Evolutionary conservation across 495 filamentous ascomycete species (phyloP).

Genomic region (Astrocystis sublimbata): DNA sequence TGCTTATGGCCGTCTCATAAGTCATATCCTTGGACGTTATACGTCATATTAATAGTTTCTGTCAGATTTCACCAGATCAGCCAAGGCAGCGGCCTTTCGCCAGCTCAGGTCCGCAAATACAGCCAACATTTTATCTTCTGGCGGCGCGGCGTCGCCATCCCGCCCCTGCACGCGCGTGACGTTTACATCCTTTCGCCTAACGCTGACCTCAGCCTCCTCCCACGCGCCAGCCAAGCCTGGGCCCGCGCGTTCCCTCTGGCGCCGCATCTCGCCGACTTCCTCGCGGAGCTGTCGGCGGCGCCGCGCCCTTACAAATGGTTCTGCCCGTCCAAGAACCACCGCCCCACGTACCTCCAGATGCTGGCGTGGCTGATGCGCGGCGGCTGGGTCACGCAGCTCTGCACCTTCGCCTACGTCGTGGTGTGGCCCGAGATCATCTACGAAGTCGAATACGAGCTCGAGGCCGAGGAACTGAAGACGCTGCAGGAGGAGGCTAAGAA

Average conservation of each 20-base stretch:
- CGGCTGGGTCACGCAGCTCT: slow-evolving; percentile 88
- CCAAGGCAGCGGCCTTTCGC: slow-evolving; percentile 66
- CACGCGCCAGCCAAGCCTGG: slow-evolving; percentile 70
- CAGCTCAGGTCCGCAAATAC: slow-evolving; percentile 77
- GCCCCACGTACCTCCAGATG: slow-evolving; percentile 82
- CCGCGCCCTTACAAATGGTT: slow-evolving; percentile 78
- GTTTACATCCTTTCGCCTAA: slow-evolving; percentile 94
- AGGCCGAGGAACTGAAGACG: slow-evolving; percentile 50
- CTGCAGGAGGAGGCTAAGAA: slow-evolving; percentile 24
- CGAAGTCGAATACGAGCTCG: slow-evolving; percentile 58
- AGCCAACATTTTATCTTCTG: slow-evolving; percentile 93
- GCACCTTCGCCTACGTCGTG: slow-evolving; percentile 81
- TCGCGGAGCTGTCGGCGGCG: slow-evolving; percentile 70
- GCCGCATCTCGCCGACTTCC: slow-evolving; percentile 79
- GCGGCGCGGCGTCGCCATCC: slow-evolving; percentile 88
- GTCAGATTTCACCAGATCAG: slow-evolving; percentile 73
- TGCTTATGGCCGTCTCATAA: slow-evolving; percentile 4
- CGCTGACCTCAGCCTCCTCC: slow-evolving; percentile 74
- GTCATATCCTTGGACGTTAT: too few species aligned
- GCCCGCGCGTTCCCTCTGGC: slow-evolving; percentile 74
- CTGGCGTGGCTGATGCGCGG: slow-evolving; percentile 89
- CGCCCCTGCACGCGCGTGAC: slow-evolving; percentile 84
- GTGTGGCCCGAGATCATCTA: slow-evolving; percentile 63
- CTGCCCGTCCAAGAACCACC: slow-evolving; percentile 87
- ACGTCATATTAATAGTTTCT: not conserved